Evolutionary conservation across 306 rosid genomes (phyloP), one percentile per base, ranked within the genome.

Genomic region (Abrus precatorius): DNA sequence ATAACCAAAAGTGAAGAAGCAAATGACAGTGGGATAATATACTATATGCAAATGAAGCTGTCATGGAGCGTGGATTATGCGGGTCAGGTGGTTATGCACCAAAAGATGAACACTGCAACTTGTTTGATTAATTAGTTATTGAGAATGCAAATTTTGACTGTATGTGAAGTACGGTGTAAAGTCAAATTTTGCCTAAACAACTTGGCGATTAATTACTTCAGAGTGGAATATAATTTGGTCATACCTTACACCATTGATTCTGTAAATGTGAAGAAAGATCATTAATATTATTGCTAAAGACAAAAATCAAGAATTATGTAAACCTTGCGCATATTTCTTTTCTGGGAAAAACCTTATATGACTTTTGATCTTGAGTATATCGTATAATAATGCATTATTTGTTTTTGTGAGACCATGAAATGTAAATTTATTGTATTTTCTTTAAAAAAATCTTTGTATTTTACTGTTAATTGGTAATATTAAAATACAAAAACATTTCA

Each of bases 111-210:
- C 56, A 57, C 69, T 44, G 43, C 56, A 44, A 47, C 7, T 44
- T 7, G 10, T 13, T 36, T 14, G 52, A 29, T 47, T 75, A 44
- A 12, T 33, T 47, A 28, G 53, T 28, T 49, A 1, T 36, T 20
- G 20, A 20, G 14, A 73, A 32, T 28, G 66, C 57, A 33, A 54
- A 8, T 36, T 50, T 49, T 77, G 40, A 64, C 9, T 20, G 29
- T 36, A 1, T 41, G n/a, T 27, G 27, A 67, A 54, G 68, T 68
- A 55, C 13, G 52, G 54, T 6, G 11, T 13, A 13, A 8, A 60
- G 72, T 68, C 81, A 57, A 67, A 36, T 10, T 20, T 75, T 68
- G 62, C 77, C 57, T 56, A 82, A 74, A 47, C 6, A 57, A 29
- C 47, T 45, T 9, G 61, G 53, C 3, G 1, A 30, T 52, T 45